Evolutionary conservation across 2,329 filamentous ascomycete species (phyloP), one percentile per base, ranked within the genome.

Genomic region (Lachnum nothofagi): DNA sequence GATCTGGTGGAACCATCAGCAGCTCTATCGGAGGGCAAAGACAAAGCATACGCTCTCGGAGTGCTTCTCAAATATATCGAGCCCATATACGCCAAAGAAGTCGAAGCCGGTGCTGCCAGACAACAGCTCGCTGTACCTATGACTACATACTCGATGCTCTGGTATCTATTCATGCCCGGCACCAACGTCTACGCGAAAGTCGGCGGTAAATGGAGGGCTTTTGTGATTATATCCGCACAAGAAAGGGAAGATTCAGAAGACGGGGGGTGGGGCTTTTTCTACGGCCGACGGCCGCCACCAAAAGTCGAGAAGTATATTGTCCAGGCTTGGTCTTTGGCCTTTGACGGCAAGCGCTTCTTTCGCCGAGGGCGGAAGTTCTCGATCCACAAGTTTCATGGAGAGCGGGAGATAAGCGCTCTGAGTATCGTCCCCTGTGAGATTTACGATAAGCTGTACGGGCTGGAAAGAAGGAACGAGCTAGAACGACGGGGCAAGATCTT

Each of bases 301-400:
- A 16, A 20, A 22, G 19, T 22, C 9, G 25, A 44, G 10, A 31
- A 34, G 47, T 50, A 34, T 29, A 43, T n/a, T 19, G 45, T 59
- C 16, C 17, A 45, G 16, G 52, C 51, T 29, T 62, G 61, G 48
- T 53, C 51, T 22, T 52, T 62, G 24, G 58, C 58, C 39, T 59
- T 55, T 27, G 46, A 60, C 38, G 59, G 56, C 6, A 43, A 45
- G 19, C 27, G 49, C 9, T 58, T 58, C 37, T 44, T 48, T 25
- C 54, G 58, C n/a, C 39, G 49, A 5, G 49, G 38, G n/a, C 51
- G 50, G 16, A 48, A 38, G 19, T 54, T 61, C 16, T 40, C 40
- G 10, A 56, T 61, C 24, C 27, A 52, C 2, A 42, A 54, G 12
- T 61, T 51, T 33, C 42, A 56, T 22, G 58, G 59, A 2, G 49